These are phyloP conservation scores for Phytophthora citricola DNA, from an alignment of 352 stramenopile genomes.

Conservation along the genomic window DNA sequence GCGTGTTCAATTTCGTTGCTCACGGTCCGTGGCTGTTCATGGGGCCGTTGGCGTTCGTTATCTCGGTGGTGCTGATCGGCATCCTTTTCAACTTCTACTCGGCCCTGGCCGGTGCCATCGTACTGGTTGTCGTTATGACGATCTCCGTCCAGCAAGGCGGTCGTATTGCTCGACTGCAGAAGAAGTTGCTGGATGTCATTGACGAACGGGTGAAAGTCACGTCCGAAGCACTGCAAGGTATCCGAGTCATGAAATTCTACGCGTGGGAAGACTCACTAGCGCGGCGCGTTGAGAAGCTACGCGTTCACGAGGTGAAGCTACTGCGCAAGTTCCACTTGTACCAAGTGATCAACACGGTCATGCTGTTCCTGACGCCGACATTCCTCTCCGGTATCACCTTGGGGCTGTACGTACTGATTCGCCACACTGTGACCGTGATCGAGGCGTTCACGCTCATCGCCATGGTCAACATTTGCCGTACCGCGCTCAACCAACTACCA, in stretches of 20 bases:
- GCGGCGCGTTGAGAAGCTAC: background rate
- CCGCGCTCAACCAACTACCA: background rate
- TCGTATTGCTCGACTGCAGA: background rate
- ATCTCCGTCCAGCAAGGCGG: background rate
- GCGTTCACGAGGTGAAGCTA: background rate
- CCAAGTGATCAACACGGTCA: background rate
- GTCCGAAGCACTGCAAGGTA: background rate
- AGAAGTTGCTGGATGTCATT: background rate
- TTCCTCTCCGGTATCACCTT: background rate
- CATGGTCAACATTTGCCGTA: background rate
- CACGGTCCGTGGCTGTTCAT: slow-evolving; percentile 35
- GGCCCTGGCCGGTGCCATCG: background rate
- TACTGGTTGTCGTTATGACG: background rate
- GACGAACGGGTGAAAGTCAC: background rate
- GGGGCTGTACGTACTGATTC: background rate
- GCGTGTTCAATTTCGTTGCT: slow-evolving; percentile 38
- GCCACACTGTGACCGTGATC: background rate
- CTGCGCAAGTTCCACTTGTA: background rate
- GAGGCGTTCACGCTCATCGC: background rate
- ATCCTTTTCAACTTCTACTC: slow-evolving; percentile 11
- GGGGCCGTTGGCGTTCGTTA: slow-evolving; percentile 28
- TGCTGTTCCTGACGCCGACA: background rate
- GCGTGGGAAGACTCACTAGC: background rate
- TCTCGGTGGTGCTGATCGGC: slow-evolving; percentile 32
- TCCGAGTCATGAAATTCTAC: slow-evolving; percentile 1